These are phyloP conservation scores for Globisporangium echinulatum DNA, from an alignment of 352 stramenopile genomes.

Conservation along the genomic window DNA sequence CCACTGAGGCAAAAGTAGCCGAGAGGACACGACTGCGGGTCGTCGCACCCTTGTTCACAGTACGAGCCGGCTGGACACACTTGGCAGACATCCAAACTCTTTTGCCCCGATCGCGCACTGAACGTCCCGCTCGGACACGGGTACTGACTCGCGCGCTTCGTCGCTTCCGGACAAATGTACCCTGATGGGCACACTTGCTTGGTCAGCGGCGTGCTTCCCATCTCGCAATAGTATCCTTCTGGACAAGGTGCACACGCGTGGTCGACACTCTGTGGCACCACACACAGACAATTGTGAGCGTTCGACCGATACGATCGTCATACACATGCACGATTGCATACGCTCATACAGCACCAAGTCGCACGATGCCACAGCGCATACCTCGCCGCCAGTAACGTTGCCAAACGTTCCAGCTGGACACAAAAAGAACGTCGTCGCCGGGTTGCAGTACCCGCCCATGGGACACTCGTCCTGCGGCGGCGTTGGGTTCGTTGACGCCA, in stretches of 20 bases:
- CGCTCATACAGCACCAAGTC: background rate
- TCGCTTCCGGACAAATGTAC: conserved; percentile 68
- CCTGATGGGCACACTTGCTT: conserved; percentile 54
- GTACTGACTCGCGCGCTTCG: conserved; percentile 54
- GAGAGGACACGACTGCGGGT: conserved; percentile 49
- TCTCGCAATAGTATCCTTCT: conserved; percentile 74
- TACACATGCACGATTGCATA: no score
- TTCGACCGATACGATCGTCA: no score
- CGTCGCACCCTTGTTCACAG: conserved; percentile 40
- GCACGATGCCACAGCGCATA: conserved; percentile 11
- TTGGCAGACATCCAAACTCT: conserved; percentile 40
- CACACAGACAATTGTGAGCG: background rate
- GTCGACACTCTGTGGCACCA: conserved; percentile 47
- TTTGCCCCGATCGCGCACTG: conserved; percentile 49
- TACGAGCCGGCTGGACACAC: conserved; percentile 59
- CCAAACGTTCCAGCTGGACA: conserved; percentile 86
- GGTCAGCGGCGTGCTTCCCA: conserved; percentile 60
- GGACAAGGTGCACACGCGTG: conserved; percentile 72
- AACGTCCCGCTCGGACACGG: conserved; percentile 86
- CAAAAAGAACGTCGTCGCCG: conserved; percentile 72
- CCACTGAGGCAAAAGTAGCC: conserved; percentile 83
- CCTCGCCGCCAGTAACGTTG: conserved; percentile 73
- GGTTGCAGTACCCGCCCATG: conserved; percentile 87
- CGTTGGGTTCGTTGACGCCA: conserved; percentile 76
- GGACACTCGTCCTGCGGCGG: conserved; percentile 79